phyloP scores from a whole-genome alignment of 2,329 filamentous ascomycete species.

The Dothistroma septosporum region DNA sequence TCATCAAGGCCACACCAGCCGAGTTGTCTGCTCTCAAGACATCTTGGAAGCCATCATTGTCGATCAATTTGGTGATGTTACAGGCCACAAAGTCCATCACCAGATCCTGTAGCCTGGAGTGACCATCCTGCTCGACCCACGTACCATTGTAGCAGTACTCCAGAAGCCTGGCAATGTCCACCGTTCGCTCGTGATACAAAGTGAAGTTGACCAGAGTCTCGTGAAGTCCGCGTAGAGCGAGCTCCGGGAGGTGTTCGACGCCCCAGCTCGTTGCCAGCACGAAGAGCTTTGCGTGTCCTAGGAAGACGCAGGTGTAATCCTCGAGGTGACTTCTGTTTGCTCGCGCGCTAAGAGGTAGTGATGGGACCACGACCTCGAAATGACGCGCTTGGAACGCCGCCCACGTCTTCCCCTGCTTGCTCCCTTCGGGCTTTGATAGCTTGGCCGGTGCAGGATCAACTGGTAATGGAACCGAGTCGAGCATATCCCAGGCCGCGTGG shows the following conservation, averaged over 20 bases:
- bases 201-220: not conserved
- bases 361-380: not conserved
- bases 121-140: no score
- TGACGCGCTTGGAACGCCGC: not conserved
- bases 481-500: no score
- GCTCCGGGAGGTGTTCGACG: not conserved
- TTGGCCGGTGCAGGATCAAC: no score
- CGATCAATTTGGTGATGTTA: not conserved
- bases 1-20: not conserved
- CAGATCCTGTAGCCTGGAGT: no score
- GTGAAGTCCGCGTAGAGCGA: not conserved
- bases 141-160: no score
- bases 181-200: not conserved
- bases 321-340: not conserved
- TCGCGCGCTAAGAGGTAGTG: not conserved
- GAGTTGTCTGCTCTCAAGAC: not conserved
- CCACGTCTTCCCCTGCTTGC: no score
- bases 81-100: not conserved
- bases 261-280: not conserved
- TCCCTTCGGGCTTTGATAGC: no score
- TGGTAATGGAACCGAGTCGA: no score
- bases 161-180: not conserved
- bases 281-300: not conserved
- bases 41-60: not conserved
- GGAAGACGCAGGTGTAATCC: not conserved